A percentile compares a stretch with the other conserved stretches of the same genome.
Conservation (phyloP, 1,139 yeast species). For the Pichia terricola region DNA sequence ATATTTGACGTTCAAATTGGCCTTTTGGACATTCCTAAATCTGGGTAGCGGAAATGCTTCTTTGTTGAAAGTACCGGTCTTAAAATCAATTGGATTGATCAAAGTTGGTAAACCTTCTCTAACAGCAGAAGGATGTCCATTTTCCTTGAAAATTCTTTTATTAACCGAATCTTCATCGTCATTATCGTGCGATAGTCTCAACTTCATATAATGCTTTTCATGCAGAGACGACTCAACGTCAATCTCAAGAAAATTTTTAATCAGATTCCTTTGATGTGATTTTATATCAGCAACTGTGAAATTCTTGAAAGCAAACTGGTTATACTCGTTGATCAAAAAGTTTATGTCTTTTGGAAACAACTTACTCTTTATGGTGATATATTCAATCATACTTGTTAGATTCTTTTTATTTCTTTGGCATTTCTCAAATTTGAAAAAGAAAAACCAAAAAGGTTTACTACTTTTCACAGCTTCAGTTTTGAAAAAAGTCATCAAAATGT, state of each 20-base stretch:
- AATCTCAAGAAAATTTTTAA: constrained; percentile 20
- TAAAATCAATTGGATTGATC: constrained; percentile 31
- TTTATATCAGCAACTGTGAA: constrained; percentile 16
- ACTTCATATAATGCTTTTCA: constrained; percentile 22
- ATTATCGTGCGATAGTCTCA: constrained; percentile 18
- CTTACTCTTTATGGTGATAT: constrained; percentile 34
- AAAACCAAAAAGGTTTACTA: constrained; percentile 46
- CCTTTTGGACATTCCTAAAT: constrained; percentile 54
- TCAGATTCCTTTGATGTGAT: constrained; percentile 15
- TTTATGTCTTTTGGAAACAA: constrained; percentile 42
- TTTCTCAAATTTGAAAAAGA: constrained; percentile 44
- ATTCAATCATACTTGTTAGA: constrained; percentile 33
- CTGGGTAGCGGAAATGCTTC: constrained; percentile 40
- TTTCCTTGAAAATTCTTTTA: constrained; percentile 33
- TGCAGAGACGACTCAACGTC: constrained; percentile 23
- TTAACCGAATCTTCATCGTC: constrained; percentile 27
- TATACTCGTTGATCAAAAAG: constrained; percentile 29
- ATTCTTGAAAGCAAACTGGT: constrained; percentile 24
- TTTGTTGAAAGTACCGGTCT: background rate
- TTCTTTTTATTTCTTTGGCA: constrained; percentile 34
- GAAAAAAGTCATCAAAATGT: constrained; percentile 34
- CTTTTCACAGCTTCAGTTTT: constrained; percentile 29
- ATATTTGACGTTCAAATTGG: constrained; percentile 17
- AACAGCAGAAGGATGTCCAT: constrained; percentile 53
- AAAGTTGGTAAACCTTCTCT: constrained; percentile 46